A percentile compares a stretch with the other conserved stretches of the same genome.
These are phyloP conservation scores for Vanrija sp. DNA, from an alignment of 1,284 basidiomycete genomes.

Conservation along the genomic window DNA sequence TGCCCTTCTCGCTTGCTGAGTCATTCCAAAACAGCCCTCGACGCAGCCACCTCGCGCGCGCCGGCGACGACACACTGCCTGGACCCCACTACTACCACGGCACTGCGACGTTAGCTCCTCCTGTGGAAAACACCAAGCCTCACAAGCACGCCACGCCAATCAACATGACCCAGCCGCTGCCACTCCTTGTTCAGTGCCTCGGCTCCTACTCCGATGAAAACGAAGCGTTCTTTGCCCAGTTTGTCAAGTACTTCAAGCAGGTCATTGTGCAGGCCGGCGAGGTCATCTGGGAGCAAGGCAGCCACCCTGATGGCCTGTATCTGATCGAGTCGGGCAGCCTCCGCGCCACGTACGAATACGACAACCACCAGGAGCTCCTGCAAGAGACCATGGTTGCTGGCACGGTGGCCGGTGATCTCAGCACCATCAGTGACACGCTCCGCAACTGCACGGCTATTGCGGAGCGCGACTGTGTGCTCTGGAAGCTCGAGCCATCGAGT, in stretches of 20 bases:
- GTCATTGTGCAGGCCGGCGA: conserved; percentile 58
- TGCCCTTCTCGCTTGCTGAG: conserved; percentile 52
- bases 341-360: conserved; percentile 72
- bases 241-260: conserved; percentile 67
- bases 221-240: conserved; percentile 48
- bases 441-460: conserved; percentile 82
- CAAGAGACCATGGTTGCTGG: conserved; percentile 91
- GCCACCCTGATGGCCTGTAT: conserved; percentile 74
- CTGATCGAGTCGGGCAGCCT: conserved; percentile 79
- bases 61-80: conserved; percentile 57
- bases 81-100: background rate
- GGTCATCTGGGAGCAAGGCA: conserved; percentile 71
- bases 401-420: conserved; percentile 82
- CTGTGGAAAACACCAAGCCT: no score
- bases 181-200: conserved; percentile 66
- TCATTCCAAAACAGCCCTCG: conserved; percentile 70
- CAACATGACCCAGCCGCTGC: conserved; percentile 44
- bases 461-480: conserved; percentile 70
- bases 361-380: conserved; percentile 61
- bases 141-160: background rate
- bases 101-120: no score
- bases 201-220: conserved; percentile 56
- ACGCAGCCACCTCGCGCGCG: conserved; percentile 67
- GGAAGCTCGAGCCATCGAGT: conserved; percentile 64
- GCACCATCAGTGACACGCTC: conserved; percentile 66